Base-by-base conservation (phyloP, 2,329 filamentous ascomycete species). In the Hypoxylon sp. region DNA sequence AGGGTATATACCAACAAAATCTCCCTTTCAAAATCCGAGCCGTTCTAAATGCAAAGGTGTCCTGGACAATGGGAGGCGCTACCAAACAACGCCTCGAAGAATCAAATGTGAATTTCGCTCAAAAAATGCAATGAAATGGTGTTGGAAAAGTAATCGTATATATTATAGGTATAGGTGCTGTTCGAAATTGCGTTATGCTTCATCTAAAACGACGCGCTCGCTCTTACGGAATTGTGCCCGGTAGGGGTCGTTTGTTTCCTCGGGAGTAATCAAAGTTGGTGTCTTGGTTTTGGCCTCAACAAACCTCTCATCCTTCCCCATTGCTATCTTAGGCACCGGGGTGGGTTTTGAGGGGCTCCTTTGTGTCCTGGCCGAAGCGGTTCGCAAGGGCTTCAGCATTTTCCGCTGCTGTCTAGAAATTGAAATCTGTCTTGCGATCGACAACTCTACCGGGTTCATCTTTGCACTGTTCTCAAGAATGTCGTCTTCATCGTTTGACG, bases 361-460 rank as follows among this genome's bases (percentile, higher is more conserved):
- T 64, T 46, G 69, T 25, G 72, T 65, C 21, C 53, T 48, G 48
- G 63, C 51, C 7, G 59, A 51, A 56, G 71, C 77, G 21, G 78
- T 80, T 72, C 84, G 81, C 41, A 89, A 78, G 11, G 87, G 87
- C 51, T 85, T 83, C 17, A 91, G 79, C 68, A 90, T 79, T 73
- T 86, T 84, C 17, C 86, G 82, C 76, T 91, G 90, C 77, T 89
- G 84, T 11, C 85, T 81, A 11, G 88, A 90, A 25, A 91, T 81
- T 70, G 87, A 90, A 70, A 92, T 90, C 75, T 91, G 89, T 1
- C 90, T 83, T 0, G 89, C 89, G 71, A 92, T 91, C 1, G 89
- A 91, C 49, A 90, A 83, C 76, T 91, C 86, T 3, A 90, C 88
- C 1, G 89, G 87, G 46, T 83, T 83, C 68, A 85, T 84, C 13